A percentile compares a stretch with the other conserved stretches of the same genome.
phyloP scores from a whole-genome alignment of 2,329 filamentous ascomycete species.

The Zymoseptoria tritici region DNA sequence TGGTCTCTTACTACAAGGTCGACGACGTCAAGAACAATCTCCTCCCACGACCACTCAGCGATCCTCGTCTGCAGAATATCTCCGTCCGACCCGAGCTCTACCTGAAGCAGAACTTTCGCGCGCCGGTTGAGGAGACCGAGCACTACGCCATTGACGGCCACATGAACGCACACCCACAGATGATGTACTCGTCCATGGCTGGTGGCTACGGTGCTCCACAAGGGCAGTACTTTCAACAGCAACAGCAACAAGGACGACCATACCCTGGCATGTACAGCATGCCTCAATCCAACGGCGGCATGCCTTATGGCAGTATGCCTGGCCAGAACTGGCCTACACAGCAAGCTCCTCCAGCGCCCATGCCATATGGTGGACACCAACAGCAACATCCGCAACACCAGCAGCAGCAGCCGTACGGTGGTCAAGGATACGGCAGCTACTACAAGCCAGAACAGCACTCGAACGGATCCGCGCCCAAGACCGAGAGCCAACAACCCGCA shows the following conservation, averaged over 20 bases:
- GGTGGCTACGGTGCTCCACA: constrained; percentile 25
- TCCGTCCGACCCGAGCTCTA: constrained; percentile 31
- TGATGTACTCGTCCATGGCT: constrained; percentile 27
- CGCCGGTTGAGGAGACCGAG: constrained; percentile 32
- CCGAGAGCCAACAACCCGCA: constrained; percentile 18
- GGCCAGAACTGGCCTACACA: constrained; percentile 22
- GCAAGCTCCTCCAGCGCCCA: constrained; percentile 16
- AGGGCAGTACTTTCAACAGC: constrained; percentile 24
- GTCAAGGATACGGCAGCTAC: constrained; percentile 21
- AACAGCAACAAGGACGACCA: constrained; percentile 6
- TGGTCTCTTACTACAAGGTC: constrained; percentile 83
- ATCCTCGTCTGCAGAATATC: constrained; percentile 36
- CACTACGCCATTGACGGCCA: constrained; percentile 30
- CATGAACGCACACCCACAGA: constrained; percentile 30
- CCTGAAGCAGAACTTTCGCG: constrained; percentile 34
- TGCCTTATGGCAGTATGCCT: constrained; percentile 23
- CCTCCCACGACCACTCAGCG: constrained; percentile 52
- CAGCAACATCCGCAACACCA: background rate
- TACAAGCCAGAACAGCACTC: constrained; percentile 22
- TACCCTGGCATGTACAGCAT: constrained; percentile 27
- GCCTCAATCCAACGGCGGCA: constrained; percentile 15
- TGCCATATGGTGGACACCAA: constrained; percentile 15
- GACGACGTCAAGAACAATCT: constrained; percentile 63
- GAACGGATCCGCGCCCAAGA: constrained; percentile 19
- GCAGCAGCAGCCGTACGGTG: constrained; percentile 12